Evolutionary conservation across 805 yeast genomes (phyloP), one percentile per base, ranked within the genome.

Genomic region (Pichia ethanolica): DNA sequence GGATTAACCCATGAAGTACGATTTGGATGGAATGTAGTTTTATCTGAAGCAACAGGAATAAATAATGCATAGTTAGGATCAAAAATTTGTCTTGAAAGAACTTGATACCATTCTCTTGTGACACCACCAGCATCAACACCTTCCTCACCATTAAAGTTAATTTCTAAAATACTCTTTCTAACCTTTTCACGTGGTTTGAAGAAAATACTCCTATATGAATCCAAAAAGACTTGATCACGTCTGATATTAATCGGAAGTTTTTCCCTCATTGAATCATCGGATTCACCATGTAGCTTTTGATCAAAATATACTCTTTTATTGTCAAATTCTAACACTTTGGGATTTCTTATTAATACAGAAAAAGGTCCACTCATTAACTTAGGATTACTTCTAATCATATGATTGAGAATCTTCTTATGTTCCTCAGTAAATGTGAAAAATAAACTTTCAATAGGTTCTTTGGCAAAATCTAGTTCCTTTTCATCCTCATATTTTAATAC

Each of bases 41-140:
- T 83, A 60, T 91, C 98, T 7, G 95, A 79, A 0, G 95, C 86
- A 41, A 89, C 96, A 0, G 98, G 96, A 1, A 85, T 73, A 63
- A 91, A 93, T 53, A 93, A 70, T 0, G 96, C 97, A 69, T 89
- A 89, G 60, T 89, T 96, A 0, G 98, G 95, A 63, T 91, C 89
- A 69, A 93, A 89, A 88, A 93, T 90, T 64, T 91, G 97, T 53
- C 97, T 75, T 0, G 97, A 82, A 43, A 93, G 68, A 5, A 90
- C 96, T 63, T 90, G 97, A 61, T 84, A 90, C 99, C 99, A 93
- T 65, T 93, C 99, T 60, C 99, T 75, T 0, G 97, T 87, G 13
- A 93, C 83, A 39, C 99, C 99, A 57, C 99, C 99, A 4, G 96
- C 99, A 72, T 93, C 99, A 44, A 93, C 87, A 57, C 98, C 99